Base-by-base conservation (phyloP, 176 grass and related monocot genomes). In the Aegilops tauschii region DNA sequence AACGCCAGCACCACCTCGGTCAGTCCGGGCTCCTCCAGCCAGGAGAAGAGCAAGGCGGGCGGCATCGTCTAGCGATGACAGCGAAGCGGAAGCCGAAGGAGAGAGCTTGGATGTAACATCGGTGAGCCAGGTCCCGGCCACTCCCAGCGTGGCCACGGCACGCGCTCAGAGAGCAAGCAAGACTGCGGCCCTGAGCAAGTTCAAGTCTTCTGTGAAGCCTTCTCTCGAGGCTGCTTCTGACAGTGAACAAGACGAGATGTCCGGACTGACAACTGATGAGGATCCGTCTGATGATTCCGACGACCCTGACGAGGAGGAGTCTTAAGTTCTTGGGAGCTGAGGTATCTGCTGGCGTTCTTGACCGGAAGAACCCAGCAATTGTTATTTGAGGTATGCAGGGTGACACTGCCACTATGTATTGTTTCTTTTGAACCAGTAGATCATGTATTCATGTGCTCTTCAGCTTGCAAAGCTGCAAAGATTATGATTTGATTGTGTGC, bases 91-190 rank as follows among this genome's bases (percentile, higher is more conserved):
- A 16, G 44, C 13, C 2, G 44, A 59, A 63, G 77, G 23, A 54
- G 63, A 62, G 23, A 44, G 62, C 74, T 20, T 87, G 37, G 52
- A 79, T 4, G 31, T 39, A 21, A 17, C 84, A n/a, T 89, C 82
- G 0, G 77, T 77, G 68, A 82, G 75, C 58, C 69, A 80, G 21
- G 79, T 88, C 73, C n/a, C 72, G 32, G 63, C 74, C 80, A 96
- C 90, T 68, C 92, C 94, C 3, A 76, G 83, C 47, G 25, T 93
- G 83, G 64, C 85, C 1, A 71, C 37, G 1, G 76, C 65, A 6
- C 90, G 94, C 20, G 73, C 90, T 50, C 92, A 96, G 71, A 94
- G 97, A 82, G 89, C 94, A 47, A 98, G 97, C 90, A 96, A 99
- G 70, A 82, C 89, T 13, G 92, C 88, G 7, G 92, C 97, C 21